phyloP scores from a whole-genome alignment of 2,329 filamentous ascomycete genomes.

The Coniochaeta sp. region DNA sequence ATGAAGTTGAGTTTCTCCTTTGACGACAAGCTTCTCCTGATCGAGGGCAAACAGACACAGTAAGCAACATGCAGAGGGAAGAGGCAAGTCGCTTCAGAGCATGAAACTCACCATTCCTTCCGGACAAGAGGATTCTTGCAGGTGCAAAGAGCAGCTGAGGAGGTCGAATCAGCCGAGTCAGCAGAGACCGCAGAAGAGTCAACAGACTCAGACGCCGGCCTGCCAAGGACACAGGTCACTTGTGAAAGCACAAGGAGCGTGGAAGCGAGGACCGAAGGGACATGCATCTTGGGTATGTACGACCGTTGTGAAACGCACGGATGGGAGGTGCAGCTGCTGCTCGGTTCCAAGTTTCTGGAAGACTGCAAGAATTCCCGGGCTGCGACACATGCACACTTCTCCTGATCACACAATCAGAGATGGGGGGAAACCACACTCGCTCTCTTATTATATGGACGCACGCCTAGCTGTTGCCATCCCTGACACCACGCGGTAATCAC shows the following conservation, averaged over 20 bases:
- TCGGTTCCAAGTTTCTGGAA: not conserved
- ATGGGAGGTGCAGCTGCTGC: not conserved
- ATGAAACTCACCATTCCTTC: not conserved
- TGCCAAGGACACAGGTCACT: not conserved
- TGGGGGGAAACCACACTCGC: not conserved
- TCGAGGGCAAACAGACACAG: not conserved
- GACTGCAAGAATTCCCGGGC: not conserved
- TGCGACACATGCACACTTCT: not conserved
- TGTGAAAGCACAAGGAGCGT: not conserved
- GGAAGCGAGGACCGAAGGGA: not conserved
- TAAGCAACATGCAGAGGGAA: not conserved
- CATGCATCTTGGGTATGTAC: not conserved
- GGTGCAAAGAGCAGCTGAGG: not conserved
- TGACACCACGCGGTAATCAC: not conserved
- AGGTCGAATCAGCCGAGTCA: not conserved
- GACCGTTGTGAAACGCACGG: not conserved
- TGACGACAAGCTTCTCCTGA: slow-evolving; percentile 14
- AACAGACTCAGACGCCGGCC: not conserved
- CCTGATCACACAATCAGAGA: not conserved
- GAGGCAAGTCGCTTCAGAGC: not conserved
- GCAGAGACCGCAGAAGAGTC: not conserved
- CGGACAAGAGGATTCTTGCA: not conserved
- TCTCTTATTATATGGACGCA: not conserved
- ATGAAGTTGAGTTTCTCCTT: slow-evolving; percentile 28
- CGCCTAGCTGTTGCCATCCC: not conserved